phyloP scores from a whole-genome alignment of 2,329 filamentous ascomycete species.

The Penicillium sp. region DNA sequence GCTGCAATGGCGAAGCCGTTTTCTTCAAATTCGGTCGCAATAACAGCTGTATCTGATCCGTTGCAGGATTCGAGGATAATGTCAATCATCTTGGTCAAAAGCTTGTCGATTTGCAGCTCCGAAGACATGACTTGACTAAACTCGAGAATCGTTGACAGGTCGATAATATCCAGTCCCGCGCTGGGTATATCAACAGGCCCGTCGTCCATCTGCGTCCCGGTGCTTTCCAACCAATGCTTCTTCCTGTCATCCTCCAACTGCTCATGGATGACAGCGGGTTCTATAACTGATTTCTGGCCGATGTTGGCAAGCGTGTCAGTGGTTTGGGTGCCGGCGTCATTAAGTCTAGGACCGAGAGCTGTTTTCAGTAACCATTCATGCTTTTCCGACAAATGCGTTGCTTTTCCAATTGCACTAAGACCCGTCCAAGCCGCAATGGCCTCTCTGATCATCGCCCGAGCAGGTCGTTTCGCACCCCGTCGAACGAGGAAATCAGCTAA shows the following conservation, averaged over 20 bases:
- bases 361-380: slow-evolving; percentile 60
- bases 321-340: slow-evolving; percentile 57
- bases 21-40: slow-evolving; percentile 58
- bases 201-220: slow-evolving; percentile 34
- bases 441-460: slow-evolving; percentile 55
- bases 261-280: slow-evolving; percentile 26
- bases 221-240: slow-evolving; percentile 41
- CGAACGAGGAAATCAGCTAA: slow-evolving; percentile 52
- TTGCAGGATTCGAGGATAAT: slow-evolving; percentile 63
- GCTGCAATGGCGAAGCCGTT: slow-evolving; percentile 59
- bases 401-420: slow-evolving; percentile 57
- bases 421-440: slow-evolving; percentile 57
- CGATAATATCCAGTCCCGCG: slow-evolving; percentile 55
- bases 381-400: slow-evolving; percentile 53
- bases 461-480: slow-evolving; percentile 56
- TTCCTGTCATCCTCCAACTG: slow-evolving; percentile 38
- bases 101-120: slow-evolving; percentile 59
- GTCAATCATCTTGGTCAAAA: slow-evolving; percentile 60
- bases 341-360: slow-evolving; percentile 47
- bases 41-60: slow-evolving; percentile 56
- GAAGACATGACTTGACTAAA: slow-evolving; percentile 63
- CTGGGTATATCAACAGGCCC: slow-evolving; percentile 40
- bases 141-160: slow-evolving; percentile 60
- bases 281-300: slow-evolving; percentile 27
- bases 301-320: slow-evolving; percentile 46